These are phyloP conservation scores for Starmerella tilneyi DNA, from an alignment of 805 yeast species.

Conservation along the genomic window DNA sequence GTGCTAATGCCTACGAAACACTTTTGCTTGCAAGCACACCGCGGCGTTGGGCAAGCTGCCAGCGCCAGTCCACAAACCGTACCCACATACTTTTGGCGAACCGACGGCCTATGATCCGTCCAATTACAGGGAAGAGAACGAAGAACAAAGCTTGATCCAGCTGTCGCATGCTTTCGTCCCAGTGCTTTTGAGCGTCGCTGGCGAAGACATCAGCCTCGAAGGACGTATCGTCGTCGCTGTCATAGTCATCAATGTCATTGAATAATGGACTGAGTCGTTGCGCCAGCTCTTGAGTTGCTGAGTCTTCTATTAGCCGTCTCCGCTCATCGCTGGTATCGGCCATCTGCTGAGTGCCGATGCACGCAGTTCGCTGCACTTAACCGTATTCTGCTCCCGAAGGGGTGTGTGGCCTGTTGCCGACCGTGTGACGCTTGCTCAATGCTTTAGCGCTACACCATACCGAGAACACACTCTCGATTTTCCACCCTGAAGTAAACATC, in stretches of 20 bases:
- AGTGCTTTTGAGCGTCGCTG: constrained; percentile 52
- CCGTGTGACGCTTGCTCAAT: background rate
- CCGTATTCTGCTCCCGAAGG: no score
- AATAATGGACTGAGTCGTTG: background rate
- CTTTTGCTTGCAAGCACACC: background rate
- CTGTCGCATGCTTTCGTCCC: constrained; percentile 61
- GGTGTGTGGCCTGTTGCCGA: background rate
- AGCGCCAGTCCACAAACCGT: constrained; percentile 21
- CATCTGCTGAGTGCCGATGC: background rate
- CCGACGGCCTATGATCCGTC: constrained; percentile 57
- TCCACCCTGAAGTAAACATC: no score
- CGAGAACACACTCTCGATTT: no score
- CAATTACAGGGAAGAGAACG: constrained; percentile 53
- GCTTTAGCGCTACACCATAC: no score
- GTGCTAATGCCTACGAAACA: background rate
- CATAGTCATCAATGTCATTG: constrained; percentile 1
- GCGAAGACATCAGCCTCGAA: constrained; percentile 19
- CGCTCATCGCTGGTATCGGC: constrained; percentile 1
- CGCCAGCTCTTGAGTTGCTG: constrained; percentile 6
- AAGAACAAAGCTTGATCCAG: constrained; percentile 44
- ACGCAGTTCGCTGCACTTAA: background rate
- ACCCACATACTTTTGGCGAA: constrained; percentile 34
- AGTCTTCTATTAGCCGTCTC: constrained; percentile 4
- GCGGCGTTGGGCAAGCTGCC: constrained; percentile 11
- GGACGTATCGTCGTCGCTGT: constrained; percentile 18